Evolutionary conservation across 2,329 filamentous ascomycete genomes (phyloP).

Genomic region (Ophiostoma australiae): DNA sequence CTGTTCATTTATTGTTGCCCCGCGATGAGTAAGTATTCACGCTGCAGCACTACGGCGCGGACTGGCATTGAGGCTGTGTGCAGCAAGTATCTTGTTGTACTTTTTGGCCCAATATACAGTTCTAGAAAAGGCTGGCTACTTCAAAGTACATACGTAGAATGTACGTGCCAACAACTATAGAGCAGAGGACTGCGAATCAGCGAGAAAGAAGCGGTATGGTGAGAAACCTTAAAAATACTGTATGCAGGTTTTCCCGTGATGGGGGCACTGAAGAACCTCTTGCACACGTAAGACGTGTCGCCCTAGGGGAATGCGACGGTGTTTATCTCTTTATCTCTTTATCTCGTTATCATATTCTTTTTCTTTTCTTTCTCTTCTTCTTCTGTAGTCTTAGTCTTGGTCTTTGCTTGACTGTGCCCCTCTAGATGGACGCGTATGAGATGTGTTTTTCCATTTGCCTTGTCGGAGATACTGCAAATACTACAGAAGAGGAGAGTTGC

Average conservation of each 20-base stretch:
- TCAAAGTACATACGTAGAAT: too few species aligned
- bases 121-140: too few species aligned
- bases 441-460: slow-evolving; percentile 1
- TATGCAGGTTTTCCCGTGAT: not conserved
- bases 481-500: not conserved
- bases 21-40: too few species aligned
- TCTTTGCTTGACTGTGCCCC: not conserved
- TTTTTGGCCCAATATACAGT: not conserved
- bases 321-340: too few species aligned
- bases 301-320: not conserved
- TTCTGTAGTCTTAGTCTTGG: too few species aligned
- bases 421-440: not conserved
- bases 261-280: too few species aligned
- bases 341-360: too few species aligned
- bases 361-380: too few species aligned
- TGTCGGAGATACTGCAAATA: not conserved
- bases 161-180: not conserved
- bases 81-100: not conserved
- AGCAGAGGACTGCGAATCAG: not conserved
- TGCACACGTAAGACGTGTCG: not conserved
- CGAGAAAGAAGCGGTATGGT: too few species aligned
- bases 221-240: not conserved
- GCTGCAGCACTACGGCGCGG: not conserved
- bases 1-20: too few species aligned
- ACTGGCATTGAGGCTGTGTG: not conserved